Percentiles rank a stretch among this genome's conserved stretches.
Evolutionary conservation across 192 early-diverging fungal genomes (phyloP).

Genomic region (Chytriomyces hyalinus): DNA sequence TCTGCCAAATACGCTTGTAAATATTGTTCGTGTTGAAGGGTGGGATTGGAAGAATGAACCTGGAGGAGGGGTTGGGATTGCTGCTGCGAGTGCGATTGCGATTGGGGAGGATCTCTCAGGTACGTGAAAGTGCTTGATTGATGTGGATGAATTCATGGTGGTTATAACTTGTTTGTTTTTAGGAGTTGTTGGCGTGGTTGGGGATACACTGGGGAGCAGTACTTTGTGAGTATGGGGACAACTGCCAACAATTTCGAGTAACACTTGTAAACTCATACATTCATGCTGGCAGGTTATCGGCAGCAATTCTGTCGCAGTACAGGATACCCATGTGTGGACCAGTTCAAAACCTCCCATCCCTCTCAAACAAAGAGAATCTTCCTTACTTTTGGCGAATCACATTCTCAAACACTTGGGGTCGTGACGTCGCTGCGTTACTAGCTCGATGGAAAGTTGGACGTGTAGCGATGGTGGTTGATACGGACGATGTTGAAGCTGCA

Average conservation of each 20-base stretch:
- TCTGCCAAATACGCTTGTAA: slow-evolving; percentile 6
- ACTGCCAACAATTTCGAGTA: no score
- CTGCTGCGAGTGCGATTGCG: not conserved
- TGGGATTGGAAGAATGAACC: not conserved
- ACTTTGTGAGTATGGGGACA: not conserved
- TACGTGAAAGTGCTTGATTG: not conserved
- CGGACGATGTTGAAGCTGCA: not conserved
- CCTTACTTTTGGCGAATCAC: slow-evolving; percentile 1
- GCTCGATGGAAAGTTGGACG: slow-evolving; percentile 2
- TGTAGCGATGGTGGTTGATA: slow-evolving; percentile 11
- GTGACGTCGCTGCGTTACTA: not conserved
- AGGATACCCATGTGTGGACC: slow-evolving; percentile 10
- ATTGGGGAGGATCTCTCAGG: not conserved
- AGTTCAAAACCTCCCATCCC: not conserved
- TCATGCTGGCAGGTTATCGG: not conserved
- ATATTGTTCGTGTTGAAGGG: slow-evolving; percentile 1
- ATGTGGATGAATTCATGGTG: not conserved
- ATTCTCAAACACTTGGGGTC: not conserved
- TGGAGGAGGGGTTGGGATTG: not conserved
- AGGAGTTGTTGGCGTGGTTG: slow-evolving; percentile 7
- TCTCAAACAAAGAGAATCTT: slow-evolving; percentile 7
- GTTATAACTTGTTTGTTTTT: not conserved
- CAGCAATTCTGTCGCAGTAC: not conserved
- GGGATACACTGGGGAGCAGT: not conserved
- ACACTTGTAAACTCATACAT: no score